Base-by-base conservation (phyloP, 2,329 filamentous ascomycete genomes). In the Stagonosporopsis rhizophila region DNA sequence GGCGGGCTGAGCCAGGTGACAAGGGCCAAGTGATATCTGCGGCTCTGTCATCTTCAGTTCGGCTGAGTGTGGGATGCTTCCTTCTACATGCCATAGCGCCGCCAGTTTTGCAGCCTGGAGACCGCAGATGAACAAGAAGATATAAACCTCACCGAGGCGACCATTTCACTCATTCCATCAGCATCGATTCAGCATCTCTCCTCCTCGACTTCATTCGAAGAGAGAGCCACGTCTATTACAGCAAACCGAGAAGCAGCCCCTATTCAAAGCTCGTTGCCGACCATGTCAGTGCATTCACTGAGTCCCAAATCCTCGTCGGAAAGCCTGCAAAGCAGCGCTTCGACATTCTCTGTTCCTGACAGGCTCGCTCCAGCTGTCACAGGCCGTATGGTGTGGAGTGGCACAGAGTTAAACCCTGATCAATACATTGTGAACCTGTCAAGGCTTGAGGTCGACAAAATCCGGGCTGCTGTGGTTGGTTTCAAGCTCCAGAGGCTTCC, bases 361-460 rank as follows among this genome's bases (percentile, higher is more conserved):
- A 64, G 62, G 30, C 68, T 75, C 19, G 59, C 68, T 1, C 69
- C 70, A 17, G 57, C 65, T 14, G 58, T 73, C n/a, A 42, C 47
- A 9, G 70, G 73, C 22, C 67, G 67, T 6, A 74, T 72, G 71
- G 70, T 67, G n/a, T 76, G 73, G 73, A 44, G 66, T 57, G 67
- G 67, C 17, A 45, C 54, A 14, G 68, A 70, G 38, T 61, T 76
- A 22, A 46, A 70, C 25, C 61, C 67, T 7, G 19, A 56, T 8
- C 56, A 69, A 6, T 75, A 75, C 45, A 49, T 75, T 22, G 42
- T 69, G 32, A n/a, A 67, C n/a, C 63, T 76, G 6, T 55, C 48
- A 17, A 41, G 51, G 15, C 42, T 56, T 11, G 73, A 75, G 28
- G 51, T 76, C 11, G 64, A 66, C 20, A 60, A 67, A 40, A 66